phyloP scores from a whole-genome alignment of 2,329 filamentous ascomycete species.

The Pseudopithomyces maydicus region DNA sequence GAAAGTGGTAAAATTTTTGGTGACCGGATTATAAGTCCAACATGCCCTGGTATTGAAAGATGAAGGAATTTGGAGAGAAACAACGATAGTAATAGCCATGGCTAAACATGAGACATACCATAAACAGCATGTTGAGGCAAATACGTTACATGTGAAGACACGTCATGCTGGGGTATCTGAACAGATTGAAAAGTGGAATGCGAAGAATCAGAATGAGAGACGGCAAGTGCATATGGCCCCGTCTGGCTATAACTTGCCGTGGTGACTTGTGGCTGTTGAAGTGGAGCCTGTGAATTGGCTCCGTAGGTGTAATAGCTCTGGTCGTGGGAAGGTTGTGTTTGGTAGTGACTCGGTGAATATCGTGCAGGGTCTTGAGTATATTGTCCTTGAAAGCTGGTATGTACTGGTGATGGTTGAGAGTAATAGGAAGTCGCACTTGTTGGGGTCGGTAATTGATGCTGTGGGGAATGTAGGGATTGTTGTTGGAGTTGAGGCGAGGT shows the following conservation, averaged over 20 bases:
- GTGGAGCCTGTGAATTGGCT: slow-evolving; percentile 26
- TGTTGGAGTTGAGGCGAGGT: slow-evolving; percentile 40
- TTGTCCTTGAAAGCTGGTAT: slow-evolving; percentile 26
- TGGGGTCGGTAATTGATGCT: slow-evolving; percentile 34
- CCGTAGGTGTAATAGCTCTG: slow-evolving; percentile 31
- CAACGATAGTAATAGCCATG: slow-evolving; percentile 37
- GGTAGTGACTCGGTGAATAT: slow-evolving; percentile 32
- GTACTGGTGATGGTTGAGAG: slow-evolving; percentile 34
- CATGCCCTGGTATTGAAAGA: slow-evolving; percentile 18
- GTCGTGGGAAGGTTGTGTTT: slow-evolving; percentile 26
- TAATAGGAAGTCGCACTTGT: slow-evolving; percentile 39
- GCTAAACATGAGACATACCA: slow-evolving; percentile 49
- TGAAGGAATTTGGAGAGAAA: slow-evolving; percentile 16
- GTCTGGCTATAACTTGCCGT: slow-evolving; percentile 27
- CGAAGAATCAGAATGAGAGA: slow-evolving; percentile 32
- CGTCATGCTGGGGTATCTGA: slow-evolving; percentile 44
- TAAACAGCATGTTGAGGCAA: slow-evolving; percentile 43
- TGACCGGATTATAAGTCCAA: slow-evolving; percentile 17
- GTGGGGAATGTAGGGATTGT: slow-evolving; percentile 35
- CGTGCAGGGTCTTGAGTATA: slow-evolving; percentile 27
- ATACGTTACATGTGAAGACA: slow-evolving; percentile 43
- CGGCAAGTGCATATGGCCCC: slow-evolving; percentile 26
- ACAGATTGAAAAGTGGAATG: slow-evolving; percentile 36
- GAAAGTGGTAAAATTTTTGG: slow-evolving; percentile 17
- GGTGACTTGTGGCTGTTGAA: slow-evolving; percentile 23